These are phyloP conservation scores for Lophiotrema nucula DNA, from an alignment of 495 filamentous ascomycete species.

Conservation along the genomic window DNA sequence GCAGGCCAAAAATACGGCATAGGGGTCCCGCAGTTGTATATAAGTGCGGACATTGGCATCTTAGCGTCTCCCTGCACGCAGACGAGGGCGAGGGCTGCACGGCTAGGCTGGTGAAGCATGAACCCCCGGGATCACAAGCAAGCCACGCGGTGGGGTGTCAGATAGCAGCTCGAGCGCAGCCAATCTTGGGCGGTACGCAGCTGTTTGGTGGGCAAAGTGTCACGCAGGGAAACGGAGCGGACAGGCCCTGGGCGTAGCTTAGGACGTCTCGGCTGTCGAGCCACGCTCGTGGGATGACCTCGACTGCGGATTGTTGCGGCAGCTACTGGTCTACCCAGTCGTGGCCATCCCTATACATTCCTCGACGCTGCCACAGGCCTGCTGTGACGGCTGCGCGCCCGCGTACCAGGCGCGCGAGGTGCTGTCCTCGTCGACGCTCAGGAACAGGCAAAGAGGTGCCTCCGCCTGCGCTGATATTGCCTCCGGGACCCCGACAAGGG, in stretches of 20 bases:
- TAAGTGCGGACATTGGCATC: slow-evolving; percentile 27
- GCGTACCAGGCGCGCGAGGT: too few relatives aligned
- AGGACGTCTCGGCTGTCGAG: slow-evolving; percentile 13
- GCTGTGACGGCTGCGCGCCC: too few relatives aligned
- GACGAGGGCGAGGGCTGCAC: not conserved
- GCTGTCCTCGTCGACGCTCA: too few relatives aligned
- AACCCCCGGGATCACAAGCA: slow-evolving; percentile 7
- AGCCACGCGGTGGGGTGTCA: slow-evolving; percentile 33
- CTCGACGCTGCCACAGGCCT: too few relatives aligned
- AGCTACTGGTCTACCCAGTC: not conserved
- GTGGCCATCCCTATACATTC: too few relatives aligned
- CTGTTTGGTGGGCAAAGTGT: slow-evolving; percentile 2
- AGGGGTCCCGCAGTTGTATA: slow-evolving; percentile 11
- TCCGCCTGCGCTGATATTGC: too few relatives aligned
- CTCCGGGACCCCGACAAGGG: too few relatives aligned
- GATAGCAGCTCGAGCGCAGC: slow-evolving; percentile 20
- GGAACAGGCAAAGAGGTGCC: too few relatives aligned
- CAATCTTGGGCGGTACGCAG: slow-evolving; percentile 10
- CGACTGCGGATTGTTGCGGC: not conserved
- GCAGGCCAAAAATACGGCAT: slow-evolving; percentile 8
- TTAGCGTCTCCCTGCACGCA: not conserved
- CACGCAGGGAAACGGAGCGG: slow-evolving; percentile 26
- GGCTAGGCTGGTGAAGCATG: slow-evolving; percentile 12
- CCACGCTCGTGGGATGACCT: slow-evolving; percentile 27
- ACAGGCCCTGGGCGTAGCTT: not conserved